Percentiles rank a stretch among this genome's conserved stretches.
These are phyloP conservation scores for Thielaviopsis euricoi DNA, from an alignment of 2,329 filamentous ascomycete genomes.

Conservation along the genomic window DNA sequence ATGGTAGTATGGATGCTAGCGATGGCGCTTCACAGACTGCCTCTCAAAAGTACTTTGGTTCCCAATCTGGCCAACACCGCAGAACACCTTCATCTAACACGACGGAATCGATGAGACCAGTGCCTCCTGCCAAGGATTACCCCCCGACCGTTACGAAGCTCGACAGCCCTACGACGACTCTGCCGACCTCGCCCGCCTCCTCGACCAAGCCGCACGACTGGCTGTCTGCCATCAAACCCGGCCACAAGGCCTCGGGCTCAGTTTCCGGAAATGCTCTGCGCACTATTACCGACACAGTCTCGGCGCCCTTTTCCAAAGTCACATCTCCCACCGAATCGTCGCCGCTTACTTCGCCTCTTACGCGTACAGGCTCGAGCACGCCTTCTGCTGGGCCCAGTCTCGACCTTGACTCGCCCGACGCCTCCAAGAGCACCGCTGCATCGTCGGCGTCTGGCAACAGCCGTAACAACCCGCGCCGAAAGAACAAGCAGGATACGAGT, in stretches of 20 bases:
- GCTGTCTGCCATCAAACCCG: conserved; percentile 34
- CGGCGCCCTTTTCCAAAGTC: conserved; percentile 27
- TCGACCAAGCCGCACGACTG: conserved; percentile 34
- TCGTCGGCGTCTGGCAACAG: conserved; percentile 31
- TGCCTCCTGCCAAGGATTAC: conserved; percentile 35
- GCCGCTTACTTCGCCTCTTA: conserved; percentile 39
- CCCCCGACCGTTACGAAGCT: conserved; percentile 45
- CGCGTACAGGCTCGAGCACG: conserved; percentile 60
- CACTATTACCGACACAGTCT: conserved; percentile 56
- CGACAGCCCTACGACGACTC: conserved; percentile 27
- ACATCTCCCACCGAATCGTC: conserved; percentile 33
- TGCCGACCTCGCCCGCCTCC: conserved; percentile 28
- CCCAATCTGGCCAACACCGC: conserved; percentile 28
- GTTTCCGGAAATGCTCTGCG: conserved; percentile 41
- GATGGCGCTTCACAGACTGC: conserved; percentile 43
- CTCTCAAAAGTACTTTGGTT: conserved; percentile 53
- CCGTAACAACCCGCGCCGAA: conserved; percentile 33
- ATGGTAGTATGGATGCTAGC: conserved; percentile 63
- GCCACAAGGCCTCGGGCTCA: conserved; percentile 23
- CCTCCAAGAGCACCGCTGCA: conserved; percentile 32
- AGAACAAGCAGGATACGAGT: conserved; percentile 86
- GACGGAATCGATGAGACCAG: conserved; percentile 34
- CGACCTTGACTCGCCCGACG: conserved; percentile 60
- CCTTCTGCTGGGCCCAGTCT: conserved; percentile 52
- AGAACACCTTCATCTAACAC: conserved; percentile 45